Conservation (phyloP, 176 grass and related monocot genomes). For the Oryza australiensis region DNA sequence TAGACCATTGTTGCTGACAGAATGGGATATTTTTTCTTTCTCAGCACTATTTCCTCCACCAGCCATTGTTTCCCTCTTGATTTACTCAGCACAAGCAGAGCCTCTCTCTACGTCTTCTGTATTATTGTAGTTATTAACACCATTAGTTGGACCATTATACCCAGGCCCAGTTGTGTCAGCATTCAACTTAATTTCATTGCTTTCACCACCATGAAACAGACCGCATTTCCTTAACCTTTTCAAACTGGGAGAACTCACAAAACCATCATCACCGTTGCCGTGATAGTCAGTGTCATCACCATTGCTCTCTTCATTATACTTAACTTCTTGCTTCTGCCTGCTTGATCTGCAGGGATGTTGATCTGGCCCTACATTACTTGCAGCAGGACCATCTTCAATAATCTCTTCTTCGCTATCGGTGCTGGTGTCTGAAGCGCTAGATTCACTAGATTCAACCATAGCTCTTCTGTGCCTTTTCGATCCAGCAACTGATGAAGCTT, state of each 20-base stretch:
- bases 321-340: conserved; percentile 68
- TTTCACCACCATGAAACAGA: conserved; percentile 24
- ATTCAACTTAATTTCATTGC: conserved; percentile 27
- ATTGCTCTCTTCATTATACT: conserved; percentile 65
- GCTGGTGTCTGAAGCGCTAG: conserved; percentile 50
- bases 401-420: conserved; percentile 52
- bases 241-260: conserved; percentile 25
- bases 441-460: conserved; percentile 49
- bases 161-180: conserved; percentile 4
- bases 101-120: conserved; percentile 4
- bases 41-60: conserved; percentile 12
- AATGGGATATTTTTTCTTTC: conserved; percentile 34
- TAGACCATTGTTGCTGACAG: conserved; percentile 32
- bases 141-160: conserved; percentile 10
- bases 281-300: conserved; percentile 43
- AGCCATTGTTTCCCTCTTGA: conserved; percentile 26
- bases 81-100: conserved; percentile 15
- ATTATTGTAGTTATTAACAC: conserved; percentile 34
- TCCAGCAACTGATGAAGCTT: conserved; percentile 47
- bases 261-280: conserved; percentile 29
- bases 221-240: conserved; percentile 48
- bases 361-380: conserved; percentile 26
- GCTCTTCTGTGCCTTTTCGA: conserved; percentile 60
- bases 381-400: conserved; percentile 23
- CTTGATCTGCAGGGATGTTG: conserved; percentile 54